Base-by-base conservation (phyloP, 2,329 filamentous ascomycete species). In the Xylaria sp. region DNA sequence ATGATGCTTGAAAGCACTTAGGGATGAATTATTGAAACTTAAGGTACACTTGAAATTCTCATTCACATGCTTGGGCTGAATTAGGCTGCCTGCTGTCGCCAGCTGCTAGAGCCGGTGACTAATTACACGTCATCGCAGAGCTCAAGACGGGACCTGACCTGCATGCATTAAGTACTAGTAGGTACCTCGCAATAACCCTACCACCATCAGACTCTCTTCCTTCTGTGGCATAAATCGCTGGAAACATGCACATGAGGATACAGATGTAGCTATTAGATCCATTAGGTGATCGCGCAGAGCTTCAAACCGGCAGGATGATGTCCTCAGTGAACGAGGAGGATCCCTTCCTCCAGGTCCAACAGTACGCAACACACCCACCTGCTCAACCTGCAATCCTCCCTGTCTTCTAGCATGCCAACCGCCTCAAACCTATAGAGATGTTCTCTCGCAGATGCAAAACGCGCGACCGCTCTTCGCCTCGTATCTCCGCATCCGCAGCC, bases 401-500 rank as follows among this genome's bases (percentile, higher is more conserved):
- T 21, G 17, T 55, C 28, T 28, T 11, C 43, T 23, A 25, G 37
- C 21, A 57, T 25, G 14, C 46, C 23, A 42, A 51, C 47, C 43
- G 4, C 35, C 56, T 42, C 33, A 4, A 57, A 60, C 23, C 25
- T 50, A 62, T 75, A 97, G 93, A 79, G 95, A 99, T 79, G 92
- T 98, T 69, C 89, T 96, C 69, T 81, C 88, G 67, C 91, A 96
- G 64, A 88, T 99, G 67, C 85, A 90, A 68, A 87, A 87, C 14
- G 91, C 92, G 56, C 90, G 94, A 9, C 89, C 94, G 55, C 88
- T 97, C 60, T 97, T 97, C 83, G 89, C 91, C 67, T 97, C 94
- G 15, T 99, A 97, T 82, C 86, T 97, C 45, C 94, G 95, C 74
- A 99, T 99, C 79, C 92, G 93, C 74, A 95, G 93, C 47, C 89